Percentiles rank a stretch among this genome's conserved stretches.
These are phyloP conservation scores for Beauveria rudraprayagi DNA, from an alignment of 2,329 filamentous ascomycete species.

Conservation along the genomic window DNA sequence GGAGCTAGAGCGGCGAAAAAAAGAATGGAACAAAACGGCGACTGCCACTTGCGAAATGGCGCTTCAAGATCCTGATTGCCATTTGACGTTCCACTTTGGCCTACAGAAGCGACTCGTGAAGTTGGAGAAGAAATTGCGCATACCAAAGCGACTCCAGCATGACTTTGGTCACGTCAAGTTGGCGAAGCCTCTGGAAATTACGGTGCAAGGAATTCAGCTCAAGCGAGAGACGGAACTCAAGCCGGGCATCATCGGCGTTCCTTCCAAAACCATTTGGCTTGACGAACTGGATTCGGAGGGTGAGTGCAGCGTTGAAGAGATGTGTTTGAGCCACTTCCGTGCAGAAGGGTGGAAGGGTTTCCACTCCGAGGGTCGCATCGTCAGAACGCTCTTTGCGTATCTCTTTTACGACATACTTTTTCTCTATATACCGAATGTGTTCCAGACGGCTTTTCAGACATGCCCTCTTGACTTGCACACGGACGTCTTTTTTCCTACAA, in stretches of 20 bases:
- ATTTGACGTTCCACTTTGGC: slow-evolving; percentile 89
- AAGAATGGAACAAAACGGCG: slow-evolving; percentile 72
- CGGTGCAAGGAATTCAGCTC: slow-evolving; percentile 69
- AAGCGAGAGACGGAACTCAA: slow-evolving; percentile 47
- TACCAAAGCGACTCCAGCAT: slow-evolving; percentile 81
- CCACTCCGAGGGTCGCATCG: slow-evolving; percentile 83
- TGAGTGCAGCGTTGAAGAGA: slow-evolving; percentile 83
- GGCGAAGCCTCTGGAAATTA: slow-evolving; percentile 65
- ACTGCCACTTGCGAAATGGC: slow-evolving; percentile 76
- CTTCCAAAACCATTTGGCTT: slow-evolving; percentile 78
- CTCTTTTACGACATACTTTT: slow-evolving; percentile 93
- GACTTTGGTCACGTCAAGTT: slow-evolving; percentile 84
- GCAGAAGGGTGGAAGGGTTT: slow-evolving; percentile 86
- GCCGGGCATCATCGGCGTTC: slow-evolving; percentile 33
- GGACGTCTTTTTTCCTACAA: slow-evolving; percentile 79
- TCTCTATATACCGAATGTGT: slow-evolving; percentile 89
- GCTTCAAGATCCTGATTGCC: slow-evolving; percentile 79
- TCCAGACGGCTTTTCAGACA: slow-evolving; percentile 91
- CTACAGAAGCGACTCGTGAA: slow-evolving; percentile 90
- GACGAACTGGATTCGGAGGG: slow-evolving; percentile 61
- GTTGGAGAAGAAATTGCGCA: slow-evolving; percentile 74
- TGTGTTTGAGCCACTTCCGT: slow-evolving; percentile 86
- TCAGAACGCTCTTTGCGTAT: slow-evolving; percentile 84
- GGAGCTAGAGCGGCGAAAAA: slow-evolving; percentile 54
- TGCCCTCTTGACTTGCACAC: slow-evolving; percentile 89